Percentiles rank a stretch among this genome's conserved stretches.
phyloP scores from a whole-genome alignment of 495 filamentous ascomycete genomes.

The Penicillium pulvis region DNA sequence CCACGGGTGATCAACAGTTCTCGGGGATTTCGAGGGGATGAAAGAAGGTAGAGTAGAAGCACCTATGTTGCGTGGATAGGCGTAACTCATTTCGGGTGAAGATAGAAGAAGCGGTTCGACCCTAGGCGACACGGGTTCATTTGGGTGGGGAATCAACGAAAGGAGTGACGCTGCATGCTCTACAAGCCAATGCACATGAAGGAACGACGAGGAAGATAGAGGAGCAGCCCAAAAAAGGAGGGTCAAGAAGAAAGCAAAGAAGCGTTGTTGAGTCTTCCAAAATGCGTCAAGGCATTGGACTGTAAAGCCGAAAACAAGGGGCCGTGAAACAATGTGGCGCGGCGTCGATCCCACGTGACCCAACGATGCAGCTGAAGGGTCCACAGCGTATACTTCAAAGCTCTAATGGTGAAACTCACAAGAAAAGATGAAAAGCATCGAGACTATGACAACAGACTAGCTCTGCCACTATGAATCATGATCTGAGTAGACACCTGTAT shows the following conservation, averaged over 20 bases:
- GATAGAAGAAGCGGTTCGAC: constrained; percentile 10
- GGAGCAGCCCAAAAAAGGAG: constrained; percentile 11
- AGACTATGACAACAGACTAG: no score
- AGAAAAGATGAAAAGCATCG: no score
- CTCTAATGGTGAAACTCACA: no score
- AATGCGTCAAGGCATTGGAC: neutral
- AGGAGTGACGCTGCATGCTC: constrained; percentile 30
- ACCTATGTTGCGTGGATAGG: constrained; percentile 35
- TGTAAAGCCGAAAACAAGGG: constrained; percentile 8
- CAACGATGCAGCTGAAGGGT: neutral
- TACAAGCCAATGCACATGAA: neutral
- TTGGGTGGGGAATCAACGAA: constrained; percentile 18
- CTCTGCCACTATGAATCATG: neutral
- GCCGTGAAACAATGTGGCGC: neutral
- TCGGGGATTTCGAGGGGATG: constrained; percentile 16
- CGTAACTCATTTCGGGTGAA: constrained; percentile 35
- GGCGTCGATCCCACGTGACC: neutral
- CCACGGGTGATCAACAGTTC: constrained; percentile 13
- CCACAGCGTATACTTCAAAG: no score
- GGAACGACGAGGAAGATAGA: neutral
- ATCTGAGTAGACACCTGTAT: neutral
- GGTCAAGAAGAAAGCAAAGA: neutral
- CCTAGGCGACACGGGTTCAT: constrained; percentile 13
- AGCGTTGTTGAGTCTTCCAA: neutral
- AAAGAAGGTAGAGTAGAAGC: constrained; percentile 35